A percentile compares a stretch with the other conserved stretches of the same genome.
These are phyloP conservation scores for Tanozyma kutaoensis DNA, from an alignment of 805 yeast species.

Conservation along the genomic window DNA sequence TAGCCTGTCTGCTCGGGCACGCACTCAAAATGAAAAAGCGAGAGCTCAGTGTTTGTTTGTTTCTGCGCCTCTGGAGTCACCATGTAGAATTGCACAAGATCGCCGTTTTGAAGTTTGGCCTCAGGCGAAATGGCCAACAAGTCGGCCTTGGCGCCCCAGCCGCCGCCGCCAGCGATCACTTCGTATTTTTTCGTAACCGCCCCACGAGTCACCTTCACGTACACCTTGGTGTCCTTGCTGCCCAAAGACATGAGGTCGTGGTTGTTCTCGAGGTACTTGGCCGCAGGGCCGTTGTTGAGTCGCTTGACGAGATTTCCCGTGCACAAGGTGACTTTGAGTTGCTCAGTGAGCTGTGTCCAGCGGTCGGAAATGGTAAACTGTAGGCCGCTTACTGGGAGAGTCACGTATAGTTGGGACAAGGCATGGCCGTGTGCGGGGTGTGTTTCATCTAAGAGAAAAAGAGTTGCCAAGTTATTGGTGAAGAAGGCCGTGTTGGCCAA, in stretches of 20 bases:
- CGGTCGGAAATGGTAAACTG: slow-evolving; percentile 5
- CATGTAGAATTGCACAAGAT: slow-evolving; percentile 32
- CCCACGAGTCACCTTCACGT: slow-evolving; percentile 14
- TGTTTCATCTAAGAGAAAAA: slow-evolving; percentile 16
- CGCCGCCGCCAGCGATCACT: slow-evolving; percentile 65
- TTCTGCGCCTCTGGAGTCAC: slow-evolving; percentile 15
- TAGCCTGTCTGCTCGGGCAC: slow-evolving; percentile 16
- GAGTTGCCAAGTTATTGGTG: slow-evolving; percentile 19
- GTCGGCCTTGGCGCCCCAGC: slow-evolving; percentile 61
- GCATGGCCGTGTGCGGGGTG: no score
- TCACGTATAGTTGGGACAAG: no score
- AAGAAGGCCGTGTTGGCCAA: slow-evolving; percentile 28
- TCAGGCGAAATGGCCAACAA: slow-evolving; percentile 55
- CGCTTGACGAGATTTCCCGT: slow-evolving; percentile 48
- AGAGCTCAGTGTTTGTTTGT: slow-evolving; percentile 2
- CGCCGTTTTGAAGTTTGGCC: slow-evolving; percentile 32
- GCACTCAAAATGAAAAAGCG: slow-evolving; percentile 14
- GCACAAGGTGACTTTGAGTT: slow-evolving; percentile 31
- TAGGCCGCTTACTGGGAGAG: no score
- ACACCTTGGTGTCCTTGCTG: slow-evolving; percentile 31
- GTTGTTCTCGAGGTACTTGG: slow-evolving; percentile 38
- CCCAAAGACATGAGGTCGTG: slow-evolving; percentile 20
- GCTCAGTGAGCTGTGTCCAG: slow-evolving; percentile 16
- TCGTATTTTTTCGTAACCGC: slow-evolving; percentile 17
- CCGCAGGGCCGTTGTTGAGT: slow-evolving; percentile 43